Evolutionary conservation across 2,329 filamentous ascomycete genomes (phyloP), one percentile per base, ranked within the genome.

Genomic region (Xylaria sp.): DNA sequence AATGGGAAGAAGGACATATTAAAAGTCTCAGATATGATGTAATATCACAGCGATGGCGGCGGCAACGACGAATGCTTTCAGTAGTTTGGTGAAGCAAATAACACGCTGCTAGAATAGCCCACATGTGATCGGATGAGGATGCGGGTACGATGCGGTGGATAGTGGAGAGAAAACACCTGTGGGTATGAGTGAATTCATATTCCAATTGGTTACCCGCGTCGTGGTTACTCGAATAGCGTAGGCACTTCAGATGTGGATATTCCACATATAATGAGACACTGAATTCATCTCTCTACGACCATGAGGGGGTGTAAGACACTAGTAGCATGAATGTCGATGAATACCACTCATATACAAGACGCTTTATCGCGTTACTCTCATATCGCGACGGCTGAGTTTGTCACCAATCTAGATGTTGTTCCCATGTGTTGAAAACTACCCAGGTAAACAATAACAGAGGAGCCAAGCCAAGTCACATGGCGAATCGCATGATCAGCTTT

Each of bases 81-180:
- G 1, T 21, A 18, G 13, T 29, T 29, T 29, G 25, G 25, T 29
- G 27, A 53, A 32, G 18, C 27, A 18, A 48, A 21, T 3, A 10
- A 23, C 1, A 48, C 50, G 50, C n/a, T 32, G 25, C 5, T 10
- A 53, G 5, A 10, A 13, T 9, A 18, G 53, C 29, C 18, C 16
- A 40, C 29, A 44, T 42, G 37, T 58, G 54, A 44, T 58, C 21
- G 37, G 54, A 25, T 27, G 12, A 27, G 18, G 42, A 44, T 60
- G 42, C 42, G 12, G 27, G n/a, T 6, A 12, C 32, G 25, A 29
- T 29, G 50, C 16, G 18, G 16, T 53, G 4, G 13, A 53, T 18
- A 18, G 50, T 53, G 50, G 50, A 53, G 50, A n/a, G 50, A 21
- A 21, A 32, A 21, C 29, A 21, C 16, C 29, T 44, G 55, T 44